Evolutionary conservation across 306 rosid genomes (phyloP).

Genomic region (Spatholobus suberectus): DNA sequence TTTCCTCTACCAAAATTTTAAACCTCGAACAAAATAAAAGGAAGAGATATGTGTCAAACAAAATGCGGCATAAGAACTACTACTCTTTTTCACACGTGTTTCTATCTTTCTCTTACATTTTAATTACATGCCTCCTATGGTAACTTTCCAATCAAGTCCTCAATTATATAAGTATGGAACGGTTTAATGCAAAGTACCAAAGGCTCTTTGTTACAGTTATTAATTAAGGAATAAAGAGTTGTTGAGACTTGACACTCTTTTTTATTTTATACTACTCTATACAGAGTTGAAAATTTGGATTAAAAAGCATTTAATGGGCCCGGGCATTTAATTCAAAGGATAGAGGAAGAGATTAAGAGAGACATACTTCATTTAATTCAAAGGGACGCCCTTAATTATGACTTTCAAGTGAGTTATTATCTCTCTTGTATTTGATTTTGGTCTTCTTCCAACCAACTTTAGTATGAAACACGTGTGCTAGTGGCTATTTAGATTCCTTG

Average conservation of each 20-base stretch:
- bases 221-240: not conserved
- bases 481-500: not conserved
- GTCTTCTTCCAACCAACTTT: not conserved
- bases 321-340: not conserved
- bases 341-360: not conserved
- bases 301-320: not conserved
- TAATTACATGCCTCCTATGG: not conserved
- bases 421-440: not conserved
- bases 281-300: not conserved
- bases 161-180: not conserved
- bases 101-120: not conserved
- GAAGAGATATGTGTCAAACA: too few species aligned
- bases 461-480: slow-evolving; percentile 13
- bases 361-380: not conserved
- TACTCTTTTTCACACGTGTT: not conserved
- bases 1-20: too few species aligned
- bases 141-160: not conserved
- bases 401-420: not conserved
- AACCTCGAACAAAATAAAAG: too few species aligned
- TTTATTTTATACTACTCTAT: not conserved
- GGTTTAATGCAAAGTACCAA: not conserved
- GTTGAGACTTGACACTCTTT: not conserved
- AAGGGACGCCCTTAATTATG: not conserved
- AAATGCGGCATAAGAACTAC: too few species aligned
- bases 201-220: not conserved